Base-by-base conservation (phyloP, 352 stramenopile species). In the Albugo candida region DNA sequence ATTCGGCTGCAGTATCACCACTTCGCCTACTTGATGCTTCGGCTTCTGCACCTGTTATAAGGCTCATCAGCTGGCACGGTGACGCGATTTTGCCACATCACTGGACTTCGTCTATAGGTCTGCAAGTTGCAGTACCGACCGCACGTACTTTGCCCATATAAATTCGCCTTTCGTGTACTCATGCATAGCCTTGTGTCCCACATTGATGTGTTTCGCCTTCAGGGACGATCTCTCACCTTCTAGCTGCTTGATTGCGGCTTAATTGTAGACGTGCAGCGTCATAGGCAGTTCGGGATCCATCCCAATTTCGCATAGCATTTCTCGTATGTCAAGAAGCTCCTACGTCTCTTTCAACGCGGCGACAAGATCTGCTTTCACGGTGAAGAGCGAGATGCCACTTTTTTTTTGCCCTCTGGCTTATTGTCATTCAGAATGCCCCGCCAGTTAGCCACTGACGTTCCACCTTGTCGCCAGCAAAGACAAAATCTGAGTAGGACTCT, bases 361-460 rank as follows among this genome's bases (percentile, higher is more conserved):
- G 11, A 56, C 17, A 36, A 56, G 52, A 37, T 60, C 54, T 36
- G 49, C 44, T 1, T 45, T 19, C 4, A 48, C 52, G n/a, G 37
- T 53, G 1, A 48, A 60, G 45, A 49, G 41, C 16, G 54, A 20
- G 8, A 60, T 41, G 14, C 55, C 51, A 2, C 45, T 37, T 38
- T 56, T 34, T 50, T 56, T 39, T 56, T 56, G 27, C 27, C 47
- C 0, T 45, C 42, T 48, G 51, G 1, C n/a, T 27, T 13, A 56
- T 31, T 12, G 42, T 38, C 27, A 40, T 49, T 1, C 19, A 52
- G 56, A 13, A 55, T 38, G 55, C 48, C n/a, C 27, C 16, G 12
- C 42, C 48, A 4, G 48, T 56, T 16, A 59, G 36, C 18, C 45
- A 51, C 21, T 55, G 54, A 0, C 53, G 48, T 19, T 59, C 53